Percentiles rank a stretch among this genome's conserved stretches.
Evolutionary conservation across 352 stramenopile genomes (phyloP).

Genomic region (Pythium folliculosum): DNA sequence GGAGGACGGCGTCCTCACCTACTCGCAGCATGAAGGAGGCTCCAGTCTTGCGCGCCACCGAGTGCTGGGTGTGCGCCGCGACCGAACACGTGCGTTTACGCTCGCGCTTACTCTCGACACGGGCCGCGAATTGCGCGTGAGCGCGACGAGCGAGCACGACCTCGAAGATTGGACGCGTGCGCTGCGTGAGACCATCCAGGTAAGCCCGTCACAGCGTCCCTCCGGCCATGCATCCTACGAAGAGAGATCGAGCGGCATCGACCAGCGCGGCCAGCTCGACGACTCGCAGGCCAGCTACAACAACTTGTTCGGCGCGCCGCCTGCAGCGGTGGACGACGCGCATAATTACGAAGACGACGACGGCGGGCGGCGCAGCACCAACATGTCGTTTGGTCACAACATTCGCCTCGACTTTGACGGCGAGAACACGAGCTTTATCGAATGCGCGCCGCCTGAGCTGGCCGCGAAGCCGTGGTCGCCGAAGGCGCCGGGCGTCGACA

Average conservation of each 20-base stretch:
- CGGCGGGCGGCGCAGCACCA: slow-evolving; percentile 29
- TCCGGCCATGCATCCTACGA: background rate
- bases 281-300: slow-evolving; percentile 15
- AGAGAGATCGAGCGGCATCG: background rate
- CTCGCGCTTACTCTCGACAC: slow-evolving; percentile 64
- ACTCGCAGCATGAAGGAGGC: slow-evolving; percentile 54
- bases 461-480: slow-evolving; percentile 63
- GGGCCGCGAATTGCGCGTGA: slow-evolving; percentile 65
- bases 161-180: slow-evolving; percentile 76
- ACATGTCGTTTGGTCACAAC: slow-evolving; percentile 57
- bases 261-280: slow-evolving; percentile 1
- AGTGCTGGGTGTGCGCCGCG: slow-evolving; percentile 57
- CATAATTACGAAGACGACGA: slow-evolving; percentile 17
- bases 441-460: slow-evolving; percentile 39
- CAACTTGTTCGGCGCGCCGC: slow-evolving; percentile 21
- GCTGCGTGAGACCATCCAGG: slow-evolving; percentile 43
- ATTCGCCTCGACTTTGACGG: slow-evolving; percentile 64
- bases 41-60: slow-evolving; percentile 49
- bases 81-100: slow-evolving; percentile 61
- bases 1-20: slow-evolving; percentile 58
- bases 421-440: slow-evolving; percentile 69
- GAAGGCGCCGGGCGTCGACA: slow-evolving; percentile 53
- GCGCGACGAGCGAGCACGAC: slow-evolving; percentile 60
- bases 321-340: background rate
- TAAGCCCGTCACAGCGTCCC: background rate